Base-by-base conservation (phyloP, 345 rosid genomes). In the Trapa incisa region DNA sequence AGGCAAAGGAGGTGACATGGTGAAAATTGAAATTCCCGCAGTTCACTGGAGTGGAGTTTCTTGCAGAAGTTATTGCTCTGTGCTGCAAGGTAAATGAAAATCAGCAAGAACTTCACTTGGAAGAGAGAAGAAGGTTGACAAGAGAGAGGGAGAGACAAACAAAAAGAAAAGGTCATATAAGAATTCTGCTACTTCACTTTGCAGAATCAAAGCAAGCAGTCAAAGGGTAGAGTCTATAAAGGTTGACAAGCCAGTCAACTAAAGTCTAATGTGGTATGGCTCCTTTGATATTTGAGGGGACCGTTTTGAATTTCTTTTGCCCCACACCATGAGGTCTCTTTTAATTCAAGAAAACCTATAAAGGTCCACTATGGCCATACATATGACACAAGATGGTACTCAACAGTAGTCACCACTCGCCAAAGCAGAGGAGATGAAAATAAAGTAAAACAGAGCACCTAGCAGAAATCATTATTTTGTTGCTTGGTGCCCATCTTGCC, bases 1-100 rank as follows among this genome's bases (percentile, higher is more conserved):
- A 58, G 37, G 38, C 37, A 68, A 52, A 61, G 67, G 73, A 70
- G 74, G 74, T 54, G 69, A 57, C 89, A 85, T 81, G 70, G 11
- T 74, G 45, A 36, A 37, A 61, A 58, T 58, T 64, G 52, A 45
- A 67, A 29, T 57, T 53, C 43, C 33, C 64, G 65, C 67, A 37
- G 32, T 58, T 33, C 56, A 66, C 2, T 47, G 37, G 38, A 66
- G 10, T 47, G 37, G 38, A 54, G 22, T 54, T 22, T 3, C 60
- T 12, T 54, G 60, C 60, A 54, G 35, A 29, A 22, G 17, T 35
- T 13, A 4, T 41, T 3, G 4, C 43, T 41, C 43, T 8, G 43
- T 2, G 43, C 29, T 41, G 43, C 43, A 8, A 41, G 7, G 43
- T 41, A 8, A 8, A 41, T 41, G 7, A 4, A 17, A n/a, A 5